phyloP scores from a whole-genome alignment of 257 asterid species.

The Solanum sitiens region DNA sequence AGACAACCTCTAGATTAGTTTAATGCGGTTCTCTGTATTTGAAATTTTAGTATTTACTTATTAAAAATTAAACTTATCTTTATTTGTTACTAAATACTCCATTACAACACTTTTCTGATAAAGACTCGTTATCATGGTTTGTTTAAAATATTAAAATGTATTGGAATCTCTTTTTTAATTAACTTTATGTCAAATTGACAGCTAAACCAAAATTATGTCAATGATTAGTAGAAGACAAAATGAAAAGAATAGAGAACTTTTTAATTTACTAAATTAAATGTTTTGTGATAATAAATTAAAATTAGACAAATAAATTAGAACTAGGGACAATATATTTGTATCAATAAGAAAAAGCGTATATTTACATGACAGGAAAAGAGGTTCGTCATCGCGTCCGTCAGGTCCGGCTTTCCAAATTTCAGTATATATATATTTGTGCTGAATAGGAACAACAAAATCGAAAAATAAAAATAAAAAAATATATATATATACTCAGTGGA shows the following conservation, averaged over 20 bases:
- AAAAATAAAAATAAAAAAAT: background rate
- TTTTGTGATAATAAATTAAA: accelerated
- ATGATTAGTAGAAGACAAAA: background rate
- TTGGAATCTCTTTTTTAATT: background rate
- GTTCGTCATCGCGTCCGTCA: background rate
- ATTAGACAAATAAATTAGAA: too few relatives aligned
- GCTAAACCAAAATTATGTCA: background rate
- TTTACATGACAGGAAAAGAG: background rate
- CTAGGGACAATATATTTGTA: too few relatives aligned
- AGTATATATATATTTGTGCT: background rate
- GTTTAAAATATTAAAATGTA: background rate
- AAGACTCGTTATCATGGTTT: background rate
- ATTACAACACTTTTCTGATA: background rate
- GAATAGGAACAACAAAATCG: background rate
- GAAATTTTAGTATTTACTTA: background rate
- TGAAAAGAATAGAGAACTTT: background rate
- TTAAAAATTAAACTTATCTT: background rate
- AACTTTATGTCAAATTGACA: background rate
- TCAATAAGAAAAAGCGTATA: too few relatives aligned
- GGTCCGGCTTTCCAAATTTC: background rate
- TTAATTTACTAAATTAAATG: too few relatives aligned
- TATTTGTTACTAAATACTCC: background rate
- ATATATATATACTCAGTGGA: background rate
- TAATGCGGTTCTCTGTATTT: background rate
- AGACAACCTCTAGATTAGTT: background rate